A percentile compares a stretch with the other conserved stretches of the same genome.
Conservation (phyloP, 2,329 filamentous ascomycete species). For the Curvularia hawaiiensis region DNA sequence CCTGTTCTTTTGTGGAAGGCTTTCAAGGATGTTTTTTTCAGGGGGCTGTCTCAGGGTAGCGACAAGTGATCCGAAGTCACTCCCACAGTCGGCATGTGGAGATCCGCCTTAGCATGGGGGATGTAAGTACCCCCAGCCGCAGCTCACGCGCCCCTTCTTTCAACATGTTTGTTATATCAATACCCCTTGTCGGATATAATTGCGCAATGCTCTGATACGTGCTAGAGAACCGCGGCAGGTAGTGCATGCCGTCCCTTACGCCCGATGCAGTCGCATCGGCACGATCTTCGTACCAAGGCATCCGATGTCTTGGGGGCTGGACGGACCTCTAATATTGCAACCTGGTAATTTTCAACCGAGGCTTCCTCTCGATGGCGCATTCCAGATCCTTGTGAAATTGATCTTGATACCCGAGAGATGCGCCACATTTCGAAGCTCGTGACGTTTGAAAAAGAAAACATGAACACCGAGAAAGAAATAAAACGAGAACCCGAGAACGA, state of each 20-base stretch:
- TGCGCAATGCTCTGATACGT: conserved; percentile 4
- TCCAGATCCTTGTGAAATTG: neutral
- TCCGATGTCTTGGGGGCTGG: neutral
- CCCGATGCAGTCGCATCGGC: conserved; percentile 7
- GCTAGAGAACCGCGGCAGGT: conserved; percentile 4
- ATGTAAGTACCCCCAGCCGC: conserved; percentile 19
- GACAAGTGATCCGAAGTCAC: conserved; percentile 4
- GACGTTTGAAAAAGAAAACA: neutral
- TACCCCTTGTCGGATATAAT: conserved; percentile 22
- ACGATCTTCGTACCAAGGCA: conserved; percentile 1
- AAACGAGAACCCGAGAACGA: neutral
- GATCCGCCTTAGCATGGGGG: conserved; percentile 24
- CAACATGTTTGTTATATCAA: conserved; percentile 23
- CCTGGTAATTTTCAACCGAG: neutral
- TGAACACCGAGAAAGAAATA: neutral
- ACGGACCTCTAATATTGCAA: conserved; percentile 2
- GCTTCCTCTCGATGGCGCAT: neutral
- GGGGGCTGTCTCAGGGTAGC: neutral
- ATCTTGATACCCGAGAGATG: neutral
- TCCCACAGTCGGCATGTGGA: conserved; percentile 9
- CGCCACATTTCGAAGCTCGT: neutral
- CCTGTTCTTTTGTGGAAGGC: conserved; percentile 27
- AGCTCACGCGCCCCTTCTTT: conserved; percentile 23
- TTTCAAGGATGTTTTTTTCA: conserved; percentile 19
- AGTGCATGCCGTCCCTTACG: neutral